Conservation (phyloP, 768 basidiomycete species). For the Mycena pura region DNA sequence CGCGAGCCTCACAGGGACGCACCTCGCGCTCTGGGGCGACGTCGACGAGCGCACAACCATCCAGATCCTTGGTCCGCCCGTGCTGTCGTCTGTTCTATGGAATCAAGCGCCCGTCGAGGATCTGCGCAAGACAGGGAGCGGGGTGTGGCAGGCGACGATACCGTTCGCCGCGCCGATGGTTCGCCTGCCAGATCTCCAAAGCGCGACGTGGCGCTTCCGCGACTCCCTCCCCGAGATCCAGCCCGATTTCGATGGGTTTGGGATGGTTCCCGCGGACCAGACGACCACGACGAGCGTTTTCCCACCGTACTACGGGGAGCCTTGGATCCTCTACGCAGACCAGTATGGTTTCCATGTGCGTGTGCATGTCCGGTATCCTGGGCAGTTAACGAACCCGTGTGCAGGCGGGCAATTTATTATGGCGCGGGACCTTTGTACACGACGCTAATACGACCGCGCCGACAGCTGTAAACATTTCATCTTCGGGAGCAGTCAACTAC, state of each 20-base stretch:
- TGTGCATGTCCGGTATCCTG: no score
- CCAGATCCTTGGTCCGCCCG: constrained; percentile 33
- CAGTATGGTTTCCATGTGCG: constrained; percentile 60
- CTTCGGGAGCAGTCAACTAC: constrained; percentile 23
- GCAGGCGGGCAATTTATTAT: constrained; percentile 19
- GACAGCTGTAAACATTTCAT: constrained; percentile 21
- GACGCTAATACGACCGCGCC: constrained; percentile 10
- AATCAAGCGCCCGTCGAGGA: background rate
- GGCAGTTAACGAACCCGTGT: background rate
- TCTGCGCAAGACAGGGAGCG: constrained; percentile 28
- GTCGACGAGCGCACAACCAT: constrained; percentile 44
- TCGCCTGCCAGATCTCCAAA: constrained; percentile 32
- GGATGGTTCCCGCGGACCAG: constrained; percentile 60
- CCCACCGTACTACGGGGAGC: constrained; percentile 59
- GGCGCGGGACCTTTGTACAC: constrained; percentile 21
- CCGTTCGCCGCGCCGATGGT: background rate
- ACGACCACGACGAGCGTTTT: constrained; percentile 58
- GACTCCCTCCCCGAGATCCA: constrained; percentile 65
- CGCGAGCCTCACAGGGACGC: constrained; percentile 32
- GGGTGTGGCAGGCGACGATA: constrained; percentile 11
- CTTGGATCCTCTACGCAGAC: constrained; percentile 61
- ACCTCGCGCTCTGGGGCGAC: constrained; percentile 61
- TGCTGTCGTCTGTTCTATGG: constrained; percentile 10
- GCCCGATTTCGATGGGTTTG: constrained; percentile 51
- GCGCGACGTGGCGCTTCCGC: constrained; percentile 54